phyloP scores from a whole-genome alignment of 2,329 filamentous ascomycete genomes.

The Trichoderma atrobrunneum region DNA sequence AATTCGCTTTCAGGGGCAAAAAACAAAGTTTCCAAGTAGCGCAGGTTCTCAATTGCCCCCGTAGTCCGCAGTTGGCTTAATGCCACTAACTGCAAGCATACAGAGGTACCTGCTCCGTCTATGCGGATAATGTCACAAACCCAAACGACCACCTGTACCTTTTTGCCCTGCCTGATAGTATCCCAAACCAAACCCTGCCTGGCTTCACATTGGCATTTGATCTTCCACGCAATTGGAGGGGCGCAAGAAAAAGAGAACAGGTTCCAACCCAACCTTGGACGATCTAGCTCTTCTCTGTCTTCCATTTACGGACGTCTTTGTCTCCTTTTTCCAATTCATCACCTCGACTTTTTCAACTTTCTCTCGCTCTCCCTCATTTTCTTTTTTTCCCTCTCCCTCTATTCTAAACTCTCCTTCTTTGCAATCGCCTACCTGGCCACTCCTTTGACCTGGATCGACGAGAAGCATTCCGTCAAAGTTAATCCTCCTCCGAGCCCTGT shows the following conservation, averaged over 20 bases:
- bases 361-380: neutral
- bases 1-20: neutral
- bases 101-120: neutral
- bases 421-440: neutral
- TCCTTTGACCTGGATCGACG: neutral
- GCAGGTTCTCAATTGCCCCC: neutral
- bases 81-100: neutral
- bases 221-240: neutral
- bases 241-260: neutral
- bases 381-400: neutral
- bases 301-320: neutral
- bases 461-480: conserved; percentile 15
- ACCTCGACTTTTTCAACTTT: neutral
- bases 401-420: neutral
- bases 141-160: neutral
- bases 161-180: neutral
- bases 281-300: neutral
- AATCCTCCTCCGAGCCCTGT: conserved; percentile 14
- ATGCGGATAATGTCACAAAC: neutral
- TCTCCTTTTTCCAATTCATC: neutral
- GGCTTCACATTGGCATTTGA: neutral
- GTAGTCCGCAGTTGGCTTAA: neutral
- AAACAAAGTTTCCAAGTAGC: neutral
- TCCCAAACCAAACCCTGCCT: neutral
- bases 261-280: neutral